Base-by-base conservation (phyloP, 306 rosid genomes). In the Spatholobus suberectus region DNA sequence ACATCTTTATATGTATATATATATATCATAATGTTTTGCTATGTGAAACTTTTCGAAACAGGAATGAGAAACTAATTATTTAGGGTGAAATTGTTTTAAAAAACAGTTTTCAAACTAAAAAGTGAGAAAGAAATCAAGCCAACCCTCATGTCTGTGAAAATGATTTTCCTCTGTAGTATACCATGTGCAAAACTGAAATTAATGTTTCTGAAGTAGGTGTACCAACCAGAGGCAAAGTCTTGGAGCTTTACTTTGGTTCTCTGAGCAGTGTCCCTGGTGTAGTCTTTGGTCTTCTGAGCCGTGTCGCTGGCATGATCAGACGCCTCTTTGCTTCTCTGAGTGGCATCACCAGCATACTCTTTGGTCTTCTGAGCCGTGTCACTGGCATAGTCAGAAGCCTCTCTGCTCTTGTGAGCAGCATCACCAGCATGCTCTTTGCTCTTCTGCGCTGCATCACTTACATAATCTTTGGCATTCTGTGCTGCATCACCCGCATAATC, bases 181-280 rank as follows among this genome's bases (percentile, higher is more conserved):
- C 5, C 8, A 37, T 63, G 11, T 3, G 68, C 37, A 11, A 8
- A 14, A 20, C 43, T 52, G 49, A 29, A 29, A 55, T n/a, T n/a
- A 72, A 65, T 34, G 78, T 55, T 8, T 6, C 2, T 26, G 27
- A 6, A 44, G 71, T 70, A 43, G 1, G 70, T 14, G 26, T 62
- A 84, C 88, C 17, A 66, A 92, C 98, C 96, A 75, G 94, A 84
- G 2, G 94, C 88, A 1, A 26, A 83, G 0, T 89, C 84, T 49
- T 86, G 82, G 72, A 74, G 10, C 14, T 80, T 84, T 7, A 82
- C 88, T 75, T 66, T 78, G 63, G 84, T 79, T 47, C 29, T 84
- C 55, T 84, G 76, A 20, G 88, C 86, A 5, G 87, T 9, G 6
- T 62, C 79, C 7, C 72, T 8, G 7, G 78, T 65, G 12, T 70